Evolutionary conservation across 192 early-diverging fungal species (phyloP), one percentile per base, ranked within the genome.

Genomic region (Coemansia sp.): DNA sequence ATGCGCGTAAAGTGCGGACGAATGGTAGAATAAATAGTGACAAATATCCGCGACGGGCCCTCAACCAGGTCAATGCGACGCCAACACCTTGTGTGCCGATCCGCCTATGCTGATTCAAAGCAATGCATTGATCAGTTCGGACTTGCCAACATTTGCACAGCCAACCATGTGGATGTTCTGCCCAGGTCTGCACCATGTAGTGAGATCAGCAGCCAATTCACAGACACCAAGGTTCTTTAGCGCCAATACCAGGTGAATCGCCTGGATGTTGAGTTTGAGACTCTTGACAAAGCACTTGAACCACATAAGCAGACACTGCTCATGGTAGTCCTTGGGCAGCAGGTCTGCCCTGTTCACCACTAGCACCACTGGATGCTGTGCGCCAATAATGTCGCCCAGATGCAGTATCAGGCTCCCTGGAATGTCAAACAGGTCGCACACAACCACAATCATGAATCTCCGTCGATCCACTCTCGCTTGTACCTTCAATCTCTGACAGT

Each of bases 111-210:
- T 80, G 49, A 86, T 83, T 17, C 85, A 69, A 52, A 87, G 67
- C n/a, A 92, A 61, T 21, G 82, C 82, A 50, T 89, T 88, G 49
- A 92, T 70, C 9, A 92, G 72, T 48, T 87, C 89, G 1, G 89
- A 90, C 73, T 92, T 92, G 27, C 91, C 91, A 10, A 87, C 91
- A 63, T 92, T 92, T 2, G 88, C 84, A 27, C 85, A 82, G 5
- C 91, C 91, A 25, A 92, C 78, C 65, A 92, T 71, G 59, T 87
- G 91, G 14, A 91, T 69, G 60, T 92, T 85, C 59, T 84, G 72
- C 10, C 74, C 68, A 4, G 67, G 53, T 5, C 63, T 52, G 45
- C 83, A 76, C 2, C 59, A 63, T 37, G 69, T 61, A 9, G 67
- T 38, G 9, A 89, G 70, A 3, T 78, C 73, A 6, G 72, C 73